phyloP scores from a whole-genome alignment of 2,329 filamentous ascomycete genomes.

The Fusarium virguliforme region DNA sequence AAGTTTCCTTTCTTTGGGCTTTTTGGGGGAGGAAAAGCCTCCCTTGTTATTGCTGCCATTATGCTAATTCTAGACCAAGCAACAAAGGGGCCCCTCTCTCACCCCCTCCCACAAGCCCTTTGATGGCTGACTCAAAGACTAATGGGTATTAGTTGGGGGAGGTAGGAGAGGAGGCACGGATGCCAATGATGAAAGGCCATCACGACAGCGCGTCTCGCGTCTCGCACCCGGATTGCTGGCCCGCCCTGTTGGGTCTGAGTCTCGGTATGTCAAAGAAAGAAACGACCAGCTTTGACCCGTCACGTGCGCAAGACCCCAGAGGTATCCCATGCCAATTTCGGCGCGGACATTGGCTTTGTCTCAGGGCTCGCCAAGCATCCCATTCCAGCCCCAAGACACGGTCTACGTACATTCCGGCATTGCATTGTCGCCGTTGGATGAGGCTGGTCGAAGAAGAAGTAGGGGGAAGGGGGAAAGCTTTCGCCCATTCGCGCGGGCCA shows the following conservation, averaged over 20 bases:
- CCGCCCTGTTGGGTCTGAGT: slow-evolving; percentile 10
- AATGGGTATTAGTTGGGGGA: background rate
- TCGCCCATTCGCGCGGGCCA: slow-evolving; percentile 36
- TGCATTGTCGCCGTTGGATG: slow-evolving; percentile 57
- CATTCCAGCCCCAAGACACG: slow-evolving; percentile 54
- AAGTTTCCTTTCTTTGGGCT: slow-evolving; percentile 6
- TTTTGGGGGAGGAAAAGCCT: slow-evolving; percentile 15
- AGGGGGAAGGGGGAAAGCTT: slow-evolving; percentile 16
- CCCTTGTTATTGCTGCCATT: slow-evolving; percentile 40
- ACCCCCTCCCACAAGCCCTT: slow-evolving; percentile 39
- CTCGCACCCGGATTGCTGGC: slow-evolving; percentile 29
- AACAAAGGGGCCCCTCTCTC: slow-evolving; percentile 34
- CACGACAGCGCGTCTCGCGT: slow-evolving; percentile 25
- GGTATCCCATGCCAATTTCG: slow-evolving; percentile 46
- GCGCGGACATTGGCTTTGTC: slow-evolving; percentile 57
- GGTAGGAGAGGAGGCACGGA: background rate
- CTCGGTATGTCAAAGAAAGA: slow-evolving; percentile 1
- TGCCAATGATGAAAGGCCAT: slow-evolving; percentile 24
- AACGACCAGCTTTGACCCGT: slow-evolving; percentile 33
- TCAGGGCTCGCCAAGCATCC: slow-evolving; percentile 55
- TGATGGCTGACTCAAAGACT: slow-evolving; percentile 26
- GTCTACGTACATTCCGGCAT: slow-evolving; percentile 41
- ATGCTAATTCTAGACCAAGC: slow-evolving; percentile 37
- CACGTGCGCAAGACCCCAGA: slow-evolving; percentile 44
- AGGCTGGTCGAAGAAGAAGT: slow-evolving; percentile 49